Percentiles rank a stretch among this genome's conserved stretches.
Evolutionary conservation across 257 asterid species (phyloP).

Genomic region (Henckelia pumila): DNA sequence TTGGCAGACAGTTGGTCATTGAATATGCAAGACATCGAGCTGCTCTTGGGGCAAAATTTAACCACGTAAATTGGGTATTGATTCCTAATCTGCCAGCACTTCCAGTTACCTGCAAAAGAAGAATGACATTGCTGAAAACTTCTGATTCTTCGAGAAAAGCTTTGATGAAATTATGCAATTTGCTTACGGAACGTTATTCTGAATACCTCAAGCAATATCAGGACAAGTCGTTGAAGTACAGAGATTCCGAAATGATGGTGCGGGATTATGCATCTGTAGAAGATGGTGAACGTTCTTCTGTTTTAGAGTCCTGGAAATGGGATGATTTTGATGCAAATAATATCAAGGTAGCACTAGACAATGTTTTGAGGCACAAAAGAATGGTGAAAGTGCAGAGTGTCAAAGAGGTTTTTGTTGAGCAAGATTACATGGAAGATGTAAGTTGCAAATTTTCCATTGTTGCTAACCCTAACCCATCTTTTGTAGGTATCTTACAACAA

Average conservation of each 20-base stretch:
- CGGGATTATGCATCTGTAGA: constrained; percentile 33
- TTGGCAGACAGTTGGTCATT: constrained; percentile 70
- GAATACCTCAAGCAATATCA: constrained; percentile 55
- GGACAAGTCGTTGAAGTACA: constrained; percentile 39
- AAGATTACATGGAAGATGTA: constrained; percentile 45
- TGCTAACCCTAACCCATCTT: not conserved
- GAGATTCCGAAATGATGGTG: constrained; percentile 34
- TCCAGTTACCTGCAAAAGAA: constrained; percentile 73
- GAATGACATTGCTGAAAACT: constrained; percentile 68
- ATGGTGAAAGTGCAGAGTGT: constrained; percentile 46
- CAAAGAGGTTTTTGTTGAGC: constrained; percentile 30
- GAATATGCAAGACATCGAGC: constrained; percentile 80
- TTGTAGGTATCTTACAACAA: constrained; percentile 15
- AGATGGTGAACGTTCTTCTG: constrained; percentile 25
- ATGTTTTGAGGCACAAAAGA: constrained; percentile 58
- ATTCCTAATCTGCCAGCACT: constrained; percentile 82
- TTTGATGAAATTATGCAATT: constrained; percentile 62
- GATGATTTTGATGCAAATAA: constrained; percentile 64
- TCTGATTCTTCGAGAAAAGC: constrained; percentile 56
- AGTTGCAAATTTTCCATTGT: constrained; percentile 30
- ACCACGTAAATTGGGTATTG: constrained; percentile 71
- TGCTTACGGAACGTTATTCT: constrained; percentile 64
- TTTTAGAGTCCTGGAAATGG: constrained; percentile 47
- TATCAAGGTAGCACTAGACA: constrained; percentile 60
- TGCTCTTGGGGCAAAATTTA: constrained; percentile 72